These are phyloP conservation scores for Pichia sp. DNA, from an alignment of 1,139 yeast species.

Conservation along the genomic window DNA sequence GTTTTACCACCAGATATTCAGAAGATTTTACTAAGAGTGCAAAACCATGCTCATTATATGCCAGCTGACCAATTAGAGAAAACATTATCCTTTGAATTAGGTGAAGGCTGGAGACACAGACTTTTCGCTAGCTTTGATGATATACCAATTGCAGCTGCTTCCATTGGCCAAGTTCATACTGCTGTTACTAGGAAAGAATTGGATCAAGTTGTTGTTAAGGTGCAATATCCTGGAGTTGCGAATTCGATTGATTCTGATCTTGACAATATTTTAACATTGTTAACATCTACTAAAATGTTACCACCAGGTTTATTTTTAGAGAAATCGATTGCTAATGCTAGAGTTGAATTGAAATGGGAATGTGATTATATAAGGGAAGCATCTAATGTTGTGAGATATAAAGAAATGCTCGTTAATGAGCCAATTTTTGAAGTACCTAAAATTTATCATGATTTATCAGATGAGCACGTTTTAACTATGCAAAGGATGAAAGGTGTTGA, in stretches of 20 bases:
- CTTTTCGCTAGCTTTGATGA: conserved; percentile 71
- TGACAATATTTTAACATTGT: conserved; percentile 69
- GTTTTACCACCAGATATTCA: conserved; percentile 83
- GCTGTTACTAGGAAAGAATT: conserved; percentile 52
- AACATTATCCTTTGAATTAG: conserved; percentile 68
- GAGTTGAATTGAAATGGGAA: conserved; percentile 94
- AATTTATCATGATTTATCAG: conserved; percentile 71
- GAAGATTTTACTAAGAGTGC: conserved; percentile 72
- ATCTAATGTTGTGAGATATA: conserved; percentile 62
- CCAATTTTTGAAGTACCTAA: conserved; percentile 72
- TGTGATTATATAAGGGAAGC: conserved; percentile 95
- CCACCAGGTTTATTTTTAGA: conserved; percentile 93
- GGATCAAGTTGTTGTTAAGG: conserved; percentile 81
- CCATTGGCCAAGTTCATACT: conserved; percentile 92
- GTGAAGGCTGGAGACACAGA: conserved; percentile 67
- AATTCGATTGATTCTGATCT: conserved; percentile 89
- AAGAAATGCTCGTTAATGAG: conserved; percentile 55
- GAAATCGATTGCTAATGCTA: conserved; percentile 86
- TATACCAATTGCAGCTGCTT: conserved; percentile 93
- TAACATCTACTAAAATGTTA: conserved; percentile 78
- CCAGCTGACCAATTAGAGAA: conserved; percentile 83
- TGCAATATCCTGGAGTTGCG: conserved; percentile 97
- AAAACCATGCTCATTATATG: conserved; percentile 94
- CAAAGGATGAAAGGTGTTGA: conserved; percentile 78
- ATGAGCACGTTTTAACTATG: conserved; percentile 85